phyloP scores from a whole-genome alignment of 768 basidiomycete genomes.

The Mycena sanguinolenta region DNA sequence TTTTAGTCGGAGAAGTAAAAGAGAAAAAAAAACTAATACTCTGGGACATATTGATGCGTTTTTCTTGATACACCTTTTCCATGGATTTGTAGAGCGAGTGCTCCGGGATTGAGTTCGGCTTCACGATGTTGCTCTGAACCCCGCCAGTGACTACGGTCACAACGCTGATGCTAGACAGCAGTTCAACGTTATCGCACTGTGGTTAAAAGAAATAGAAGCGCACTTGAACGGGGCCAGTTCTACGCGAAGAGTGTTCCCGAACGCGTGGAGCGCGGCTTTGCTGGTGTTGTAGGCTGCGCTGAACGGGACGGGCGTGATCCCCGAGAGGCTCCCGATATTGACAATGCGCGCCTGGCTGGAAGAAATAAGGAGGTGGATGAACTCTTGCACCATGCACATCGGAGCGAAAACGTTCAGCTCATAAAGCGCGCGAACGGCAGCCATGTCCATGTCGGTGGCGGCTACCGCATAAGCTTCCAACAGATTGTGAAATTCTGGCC shows the following conservation, averaged over 20 bases:
- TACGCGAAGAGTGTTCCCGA: neutral
- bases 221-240: slow-evolving; percentile 8
- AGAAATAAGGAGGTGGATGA: slow-evolving; percentile 2
- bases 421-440: slow-evolving; percentile 5
- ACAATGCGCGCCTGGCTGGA: slow-evolving; percentile 4
- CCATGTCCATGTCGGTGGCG: slow-evolving; percentile 12
- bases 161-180: slow-evolving; percentile 1
- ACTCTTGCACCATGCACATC: slow-evolving; percentile 18
- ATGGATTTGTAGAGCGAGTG: slow-evolving; percentile 5
- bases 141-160: slow-evolving; percentile 7
- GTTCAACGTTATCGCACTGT: neutral
- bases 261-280: slow-evolving; percentile 3
- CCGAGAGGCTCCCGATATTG: neutral
- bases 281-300: slow-evolving; percentile 7
- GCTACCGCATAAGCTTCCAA: slow-evolving; percentile 5
- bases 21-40: too few relatives aligned
- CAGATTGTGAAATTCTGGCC: neutral
- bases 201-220: neutral
- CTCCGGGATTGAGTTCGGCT: neutral
- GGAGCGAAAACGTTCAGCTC: slow-evolving; percentile 13
- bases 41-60: neutral
- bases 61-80: neutral
- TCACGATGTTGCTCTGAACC: slow-evolving; percentile 4
- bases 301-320: neutral
- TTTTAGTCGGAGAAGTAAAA: too few relatives aligned